Evolutionary conservation across 805 yeast species (phyloP).

Genomic region (Wickerhamomyces chaumierensis): DNA sequence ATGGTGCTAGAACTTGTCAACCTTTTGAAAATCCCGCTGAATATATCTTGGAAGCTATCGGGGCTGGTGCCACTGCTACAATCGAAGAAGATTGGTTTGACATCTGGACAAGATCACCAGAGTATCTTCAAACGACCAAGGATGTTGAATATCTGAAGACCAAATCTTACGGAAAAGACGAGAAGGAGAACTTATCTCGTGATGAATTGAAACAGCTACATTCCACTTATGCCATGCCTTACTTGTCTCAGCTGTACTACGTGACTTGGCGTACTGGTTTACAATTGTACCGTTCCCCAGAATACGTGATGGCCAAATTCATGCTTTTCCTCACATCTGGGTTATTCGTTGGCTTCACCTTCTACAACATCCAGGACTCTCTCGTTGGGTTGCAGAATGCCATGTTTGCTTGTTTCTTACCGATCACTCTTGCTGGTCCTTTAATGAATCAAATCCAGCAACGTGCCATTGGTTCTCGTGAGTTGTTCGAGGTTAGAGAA

Average conservation of each 20-base stretch:
- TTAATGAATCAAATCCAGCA: conserved; percentile 53
- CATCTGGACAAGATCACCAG: conserved; percentile 19
- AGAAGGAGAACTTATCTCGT: neutral
- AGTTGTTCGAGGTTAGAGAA: conserved; percentile 59
- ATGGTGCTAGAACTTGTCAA: neutral
- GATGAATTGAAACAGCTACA: conserved; percentile 1
- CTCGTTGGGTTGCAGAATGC: conserved; percentile 47
- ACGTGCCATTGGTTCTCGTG: conserved; percentile 43
- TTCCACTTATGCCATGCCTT: conserved; percentile 24
- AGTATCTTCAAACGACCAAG: conserved; percentile 19
- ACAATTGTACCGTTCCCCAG: conserved; percentile 49
- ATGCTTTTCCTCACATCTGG: conserved; percentile 39
- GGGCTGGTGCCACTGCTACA: neutral
- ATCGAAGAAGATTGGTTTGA: neutral
- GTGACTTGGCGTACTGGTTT: conserved; percentile 30
- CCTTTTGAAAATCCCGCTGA: neutral
- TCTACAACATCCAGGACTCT: conserved; percentile 43
- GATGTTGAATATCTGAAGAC: conserved; percentile 21
- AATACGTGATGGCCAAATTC: conserved; percentile 49
- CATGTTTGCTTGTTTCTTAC: conserved; percentile 48
- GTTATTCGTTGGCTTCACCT: conserved; percentile 62
- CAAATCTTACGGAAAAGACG: neutral
- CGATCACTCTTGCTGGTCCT: conserved; percentile 45
- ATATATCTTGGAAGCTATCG: neutral
- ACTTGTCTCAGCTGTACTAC: conserved; percentile 28